Percentiles rank a stretch among this genome's conserved stretches.
Evolutionary conservation across 2,329 filamentous ascomycete species (phyloP).

Genomic region (Xylariaceae sp.): DNA sequence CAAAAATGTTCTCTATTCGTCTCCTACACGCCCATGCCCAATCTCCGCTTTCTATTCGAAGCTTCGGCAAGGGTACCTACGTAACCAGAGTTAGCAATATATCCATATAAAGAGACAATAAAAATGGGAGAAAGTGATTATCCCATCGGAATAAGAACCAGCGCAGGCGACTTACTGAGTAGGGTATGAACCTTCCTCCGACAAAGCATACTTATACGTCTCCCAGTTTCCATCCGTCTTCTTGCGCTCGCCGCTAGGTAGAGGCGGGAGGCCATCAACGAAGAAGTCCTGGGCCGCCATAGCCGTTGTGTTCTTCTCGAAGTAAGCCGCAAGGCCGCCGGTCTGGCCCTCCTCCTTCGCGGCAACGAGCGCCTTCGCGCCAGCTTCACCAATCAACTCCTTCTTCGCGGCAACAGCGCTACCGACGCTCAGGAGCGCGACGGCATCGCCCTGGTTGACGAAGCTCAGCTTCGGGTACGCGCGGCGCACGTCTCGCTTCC

Average conservation of each 20-base stretch:
- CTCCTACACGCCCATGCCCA: slow-evolving; percentile 20
- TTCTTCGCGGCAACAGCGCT: slow-evolving; percentile 76
- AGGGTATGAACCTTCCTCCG: slow-evolving; percentile 65
- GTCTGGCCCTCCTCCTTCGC: slow-evolving; percentile 66
- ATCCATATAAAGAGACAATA: not conserved
- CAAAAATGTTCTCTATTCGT: slow-evolving; percentile 18
- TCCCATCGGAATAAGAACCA: too few relatives aligned
- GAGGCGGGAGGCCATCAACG: slow-evolving; percentile 76
- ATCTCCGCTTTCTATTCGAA: slow-evolving; percentile 44
- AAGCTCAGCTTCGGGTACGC: slow-evolving; percentile 75
- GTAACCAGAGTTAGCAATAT: slow-evolving; percentile 5
- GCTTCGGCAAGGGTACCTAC: slow-evolving; percentile 57
- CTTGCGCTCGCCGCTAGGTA: slow-evolving; percentile 65
- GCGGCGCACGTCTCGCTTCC: slow-evolving; percentile 86
- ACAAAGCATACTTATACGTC: slow-evolving; percentile 63
- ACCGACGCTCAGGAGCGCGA: slow-evolving; percentile 77
- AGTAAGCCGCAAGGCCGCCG: slow-evolving; percentile 64
- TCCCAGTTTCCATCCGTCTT: slow-evolving; percentile 49
- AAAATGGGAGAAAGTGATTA: not conserved
- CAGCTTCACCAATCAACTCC: slow-evolving; percentile 72
- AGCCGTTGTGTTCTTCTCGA: slow-evolving; percentile 56
- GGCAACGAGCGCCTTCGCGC: slow-evolving; percentile 62
- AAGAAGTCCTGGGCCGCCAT: slow-evolving; percentile 54
- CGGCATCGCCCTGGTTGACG: slow-evolving; percentile 78
- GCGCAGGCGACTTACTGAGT: slow-evolving; percentile 52